Percentiles rank a stretch among this genome's conserved stretches.
phyloP scores from a whole-genome alignment of 768 basidiomycete genomes.

The Tephrocybe sp. region DNA sequence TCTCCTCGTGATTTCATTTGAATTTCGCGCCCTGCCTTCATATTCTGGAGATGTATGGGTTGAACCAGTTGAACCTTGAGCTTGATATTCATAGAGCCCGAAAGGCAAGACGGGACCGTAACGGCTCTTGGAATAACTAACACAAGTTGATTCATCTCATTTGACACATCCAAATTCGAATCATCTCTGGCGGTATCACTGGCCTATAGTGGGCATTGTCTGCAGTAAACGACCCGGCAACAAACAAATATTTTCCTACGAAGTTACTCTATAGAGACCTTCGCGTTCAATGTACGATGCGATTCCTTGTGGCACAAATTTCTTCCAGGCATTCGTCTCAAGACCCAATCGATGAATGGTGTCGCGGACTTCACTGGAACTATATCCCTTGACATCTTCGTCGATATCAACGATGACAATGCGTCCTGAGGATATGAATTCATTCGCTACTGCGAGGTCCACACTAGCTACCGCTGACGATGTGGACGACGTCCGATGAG shows the following conservation, averaged over 20 bases:
- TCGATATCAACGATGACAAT: conserved; percentile 65
- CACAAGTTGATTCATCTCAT: too few species aligned
- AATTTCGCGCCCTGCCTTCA: too few species aligned
- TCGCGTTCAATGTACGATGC: conserved; percentile 18
- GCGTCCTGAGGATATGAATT: conserved; percentile 49
- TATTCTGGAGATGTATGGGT: too few species aligned
- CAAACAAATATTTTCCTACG: not conserved
- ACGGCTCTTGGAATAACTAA: too few species aligned
- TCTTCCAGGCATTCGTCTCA: conserved; percentile 17
- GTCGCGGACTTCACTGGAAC: conserved; percentile 67
- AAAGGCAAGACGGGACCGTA: too few species aligned
- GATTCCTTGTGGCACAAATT: conserved; percentile 17
- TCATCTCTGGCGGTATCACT: too few species aligned
- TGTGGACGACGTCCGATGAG: conserved; percentile 35
- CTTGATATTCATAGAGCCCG: too few species aligned
- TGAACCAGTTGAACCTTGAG: too few species aligned
- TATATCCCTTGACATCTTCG: conserved; percentile 51
- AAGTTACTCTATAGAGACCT: conserved; percentile 10
- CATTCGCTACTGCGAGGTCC: conserved; percentile 32
- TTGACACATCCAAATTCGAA: too few species aligned
- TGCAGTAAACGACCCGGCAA: too few species aligned
- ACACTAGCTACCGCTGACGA: conserved; percentile 6
- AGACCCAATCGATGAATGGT: conserved; percentile 31
- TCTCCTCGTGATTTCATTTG: too few species aligned
- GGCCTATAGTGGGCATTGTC: too few species aligned